Base-by-base conservation (phyloP, 768 basidiomycete species). In the Termitomyces sp. region DNA sequence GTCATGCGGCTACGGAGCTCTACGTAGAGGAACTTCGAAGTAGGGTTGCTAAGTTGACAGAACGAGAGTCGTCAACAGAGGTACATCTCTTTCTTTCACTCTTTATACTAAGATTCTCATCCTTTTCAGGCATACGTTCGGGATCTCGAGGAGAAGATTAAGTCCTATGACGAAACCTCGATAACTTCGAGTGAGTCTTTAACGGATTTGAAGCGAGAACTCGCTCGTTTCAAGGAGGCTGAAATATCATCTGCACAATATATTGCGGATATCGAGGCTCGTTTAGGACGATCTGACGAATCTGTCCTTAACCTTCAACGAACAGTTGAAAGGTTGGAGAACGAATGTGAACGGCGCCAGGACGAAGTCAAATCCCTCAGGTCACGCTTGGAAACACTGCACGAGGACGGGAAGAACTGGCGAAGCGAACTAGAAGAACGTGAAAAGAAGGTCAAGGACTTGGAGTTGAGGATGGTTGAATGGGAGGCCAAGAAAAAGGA, bases 71-170 rank as follows among this genome's bases (percentile, higher is more conserved):
- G 6, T 91, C 93, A 3, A 95, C 93, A 24, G 96, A 99, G 83
- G 94, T 92, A 67, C 67, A 81, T 33, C 52, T 13, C 30, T 24
- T 58, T 47, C 33, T 57, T 13, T 33, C 36, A 9, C 30, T 18
- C 31, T 53, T 22, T 39, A 52, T 71, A 6, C 0, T 15, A 12
- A 63, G 59, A 66, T 62, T 55, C 59, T 56, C 36, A 55, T 57
- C 20, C n/a, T 54, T 53, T 34, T 36, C 62, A 96, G 93, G 89
- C 89, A 1, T 98, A 98, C 70, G 87, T 98, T 46, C 90, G 85
- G 31, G 95, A 98, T 69, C 78, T 98, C 34, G 96, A 99, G 72
- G 87, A 91, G 69, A 94, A 91, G 74, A 85, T 99, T 69, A 93
- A 89, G 75, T 73, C 80, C 5, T 91, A 88, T 67, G 87, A 93